Percentiles rank a stretch among this genome's conserved stretches.
Evolutionary conservation across 176 grass and related monocot species (phyloP).

Genomic region (Bonia amplexicaulis): DNA sequence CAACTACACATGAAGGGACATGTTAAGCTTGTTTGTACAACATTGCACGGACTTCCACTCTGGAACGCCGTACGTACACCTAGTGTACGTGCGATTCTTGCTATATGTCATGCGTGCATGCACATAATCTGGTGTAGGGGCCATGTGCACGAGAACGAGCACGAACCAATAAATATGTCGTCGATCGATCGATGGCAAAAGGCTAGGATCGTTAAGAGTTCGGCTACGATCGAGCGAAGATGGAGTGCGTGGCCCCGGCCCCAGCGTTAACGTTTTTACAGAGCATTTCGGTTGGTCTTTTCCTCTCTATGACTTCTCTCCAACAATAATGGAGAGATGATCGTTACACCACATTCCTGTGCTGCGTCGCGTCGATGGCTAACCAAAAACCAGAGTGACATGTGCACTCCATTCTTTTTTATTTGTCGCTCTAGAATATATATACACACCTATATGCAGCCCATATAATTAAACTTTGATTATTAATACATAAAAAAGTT

Average conservation of each 20-base stretch:
- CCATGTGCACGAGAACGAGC: background rate
- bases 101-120: background rate
- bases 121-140: background rate
- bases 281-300: background rate
- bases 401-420: too few relatives aligned
- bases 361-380: background rate
- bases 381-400: background rate
- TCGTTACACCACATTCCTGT: background rate
- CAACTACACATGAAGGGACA: background rate
- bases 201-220: background rate
- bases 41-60: background rate
- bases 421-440: too few relatives aligned
- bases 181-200: background rate
- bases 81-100: background rate
- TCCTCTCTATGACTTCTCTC: background rate
- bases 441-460: background rate
- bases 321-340: background rate
- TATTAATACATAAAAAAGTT: too few relatives aligned
- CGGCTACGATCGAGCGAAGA: background rate
- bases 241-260: background rate
- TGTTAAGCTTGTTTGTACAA: background rate
- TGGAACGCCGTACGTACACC: background rate
- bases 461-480: too few relatives aligned
- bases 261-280: background rate
- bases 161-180: background rate